Evolutionary conservation across 2,329 filamentous ascomycete genomes (phyloP).

Genomic region (Graphilbum ipis-grandicollis): DNA sequence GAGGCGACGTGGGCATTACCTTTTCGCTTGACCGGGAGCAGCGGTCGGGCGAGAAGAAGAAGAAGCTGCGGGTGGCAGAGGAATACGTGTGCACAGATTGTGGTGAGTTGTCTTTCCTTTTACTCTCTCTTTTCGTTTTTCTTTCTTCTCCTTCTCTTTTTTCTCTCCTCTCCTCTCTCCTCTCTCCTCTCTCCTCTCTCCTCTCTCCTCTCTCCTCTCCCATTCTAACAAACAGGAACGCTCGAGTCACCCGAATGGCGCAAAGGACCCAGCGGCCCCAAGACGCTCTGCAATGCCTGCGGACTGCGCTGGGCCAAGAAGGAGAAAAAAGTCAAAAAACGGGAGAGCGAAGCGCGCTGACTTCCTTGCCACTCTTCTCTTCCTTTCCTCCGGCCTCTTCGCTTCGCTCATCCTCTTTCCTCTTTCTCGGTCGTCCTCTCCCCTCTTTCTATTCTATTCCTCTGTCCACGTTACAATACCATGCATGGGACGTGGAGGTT

Average conservation of each 20-base stretch:
- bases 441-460: too few relatives aligned
- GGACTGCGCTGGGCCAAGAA: conserved; percentile 64
- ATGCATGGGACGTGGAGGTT: too few relatives aligned
- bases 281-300: conserved; percentile 91
- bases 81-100: conserved; percentile 96
- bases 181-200: neutral
- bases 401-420: too few relatives aligned
- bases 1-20: conserved; percentile 72
- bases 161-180: neutral
- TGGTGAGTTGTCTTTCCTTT: conserved; percentile 30
- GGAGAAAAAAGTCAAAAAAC: conserved; percentile 48
- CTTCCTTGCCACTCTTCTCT: too few relatives aligned
- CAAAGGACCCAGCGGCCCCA: conserved; percentile 81
- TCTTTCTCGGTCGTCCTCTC: too few relatives aligned
- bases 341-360: conserved; percentile 8
- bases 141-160: neutral
- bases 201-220: conserved; percentile 1
- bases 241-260: conserved; percentile 91
- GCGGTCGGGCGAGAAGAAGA: conserved; percentile 61
- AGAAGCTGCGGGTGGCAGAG: conserved; percentile 66
- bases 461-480: too few relatives aligned
- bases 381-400: too few relatives aligned
- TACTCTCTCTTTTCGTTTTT: too few relatives aligned
- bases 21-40: conserved; percentile 66
- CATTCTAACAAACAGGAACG: conserved; percentile 38